Base-by-base conservation (phyloP, 108 stramenopile species). In the Pseudonitzschia multistriata region DNA sequence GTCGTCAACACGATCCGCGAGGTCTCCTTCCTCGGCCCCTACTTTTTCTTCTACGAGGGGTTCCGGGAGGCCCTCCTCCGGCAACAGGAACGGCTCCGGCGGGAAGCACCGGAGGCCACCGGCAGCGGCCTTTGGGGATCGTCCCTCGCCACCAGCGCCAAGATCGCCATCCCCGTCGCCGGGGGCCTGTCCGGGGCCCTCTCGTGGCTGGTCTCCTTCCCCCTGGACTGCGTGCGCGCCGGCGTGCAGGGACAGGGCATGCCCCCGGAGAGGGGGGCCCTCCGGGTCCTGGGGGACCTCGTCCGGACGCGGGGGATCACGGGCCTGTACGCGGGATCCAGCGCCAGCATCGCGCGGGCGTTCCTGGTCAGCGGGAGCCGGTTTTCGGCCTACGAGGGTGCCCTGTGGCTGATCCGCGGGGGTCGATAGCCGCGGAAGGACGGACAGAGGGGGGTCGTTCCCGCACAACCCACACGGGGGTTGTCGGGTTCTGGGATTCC, bases 1-100 rank as follows among this genome's bases (percentile, higher is more conserved):
- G 74, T 65, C 11, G 78, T 94, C 49, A 96, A 96, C 73, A 95
- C 93, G 27, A 55, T 86, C 36, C 83, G 93, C 70, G 96, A 96
- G 57, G 76, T 77, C 22, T 72, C 80, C 27, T 96, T 96, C 77
- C 68, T 96, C 10, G 85, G 88, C 28, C 79, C 80, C 31, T 96
- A 96, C 65, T 96, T 96, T 75, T 89, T 80, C 62, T 81, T 86
- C 27, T 96, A 96, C 71, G 96, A 96, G 80, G 93, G 88, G 27
- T 78, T 87, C 37, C 79, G 86, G 50, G 69, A 76, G 35, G 22
- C 61, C n/a, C 63, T 85, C 19, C 47, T 65, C 14, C 34, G 28
- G 10, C 73, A 55, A 27, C 64, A 68, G 33, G 33, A 35, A 21
- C 11, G 3, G 15, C 31, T 59, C 28, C 57, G 34, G 7, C 5